Base-by-base conservation (phyloP, 345 rosid genomes). In the Camelina laxa region DNA sequence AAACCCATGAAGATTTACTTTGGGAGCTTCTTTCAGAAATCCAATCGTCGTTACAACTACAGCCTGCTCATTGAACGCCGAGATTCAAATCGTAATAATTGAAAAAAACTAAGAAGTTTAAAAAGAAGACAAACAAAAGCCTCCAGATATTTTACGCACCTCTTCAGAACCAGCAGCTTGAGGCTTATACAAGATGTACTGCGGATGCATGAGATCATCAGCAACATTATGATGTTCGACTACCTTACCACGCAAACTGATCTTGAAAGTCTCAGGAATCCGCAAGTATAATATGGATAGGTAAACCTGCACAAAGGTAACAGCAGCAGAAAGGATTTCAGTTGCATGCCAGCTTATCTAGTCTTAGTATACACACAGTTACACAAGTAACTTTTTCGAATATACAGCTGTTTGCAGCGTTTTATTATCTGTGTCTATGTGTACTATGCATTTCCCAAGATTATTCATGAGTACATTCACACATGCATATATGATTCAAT, bases 21-120 rank as follows among this genome's bases (percentile, higher is more conserved):
- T 80, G 14, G 98, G 98, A 80, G 98, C 93, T 77, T 91, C 96
- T 83, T 94, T 91, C 54, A 91, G 69, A 85, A 94, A 94, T 44
- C 98, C 98, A 47, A 94, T 90, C 33, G 96, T 94, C 51, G 96
- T 91, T 49, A 90, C 78, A 53, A 88, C 95, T 56, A 73, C 50
- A 70, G 88, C 93, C 98, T 94, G 83, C 77, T 79, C 50, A 64
- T 67, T 56, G 51, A 77, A 76, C 41, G 0, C 72, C 77, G 39
- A 72, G 61, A 68, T 56, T 24, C 1, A 2, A 48, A 31, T 65
- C 65, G 33, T 22, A 24, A 21, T 30, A 30, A 64, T 33, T 16
- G 47, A 27, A n/a, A 45, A 30, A 65, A 41, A 51, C 58, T 64
- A 44, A 11, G 61, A 71, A 54, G 48, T 49, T 58, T 10, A 19